These are phyloP conservation scores for Boletus eberwhitei DNA, from an alignment of 768 basidiomycete genomes.

Conservation along the genomic window DNA sequence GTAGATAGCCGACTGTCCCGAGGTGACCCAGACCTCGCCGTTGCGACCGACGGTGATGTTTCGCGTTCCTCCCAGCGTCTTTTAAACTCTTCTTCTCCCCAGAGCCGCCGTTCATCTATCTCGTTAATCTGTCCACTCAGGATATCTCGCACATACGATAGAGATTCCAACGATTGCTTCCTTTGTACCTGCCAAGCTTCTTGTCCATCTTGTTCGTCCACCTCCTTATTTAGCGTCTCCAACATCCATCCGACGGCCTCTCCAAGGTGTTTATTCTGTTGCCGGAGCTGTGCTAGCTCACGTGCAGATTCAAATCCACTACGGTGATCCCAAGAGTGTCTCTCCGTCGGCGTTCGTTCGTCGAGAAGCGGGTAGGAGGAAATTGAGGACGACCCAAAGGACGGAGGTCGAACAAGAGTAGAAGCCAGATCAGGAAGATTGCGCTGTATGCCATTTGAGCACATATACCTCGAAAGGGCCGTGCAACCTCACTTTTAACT, in stretches of 20 bases:
- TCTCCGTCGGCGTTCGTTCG: constrained; percentile 54
- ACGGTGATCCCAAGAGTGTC: constrained; percentile 66
- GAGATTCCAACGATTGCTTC: constrained; percentile 67
- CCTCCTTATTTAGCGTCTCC: constrained; percentile 61
- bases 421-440: constrained; percentile 84
- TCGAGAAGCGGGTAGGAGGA: constrained; percentile 61
- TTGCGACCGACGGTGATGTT: constrained; percentile 20
- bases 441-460: constrained; percentile 43
- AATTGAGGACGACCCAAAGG: constrained; percentile 34
- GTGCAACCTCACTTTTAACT: constrained; percentile 57
- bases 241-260: constrained; percentile 73
- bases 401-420: constrained; percentile 56
- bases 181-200: constrained; percentile 42
- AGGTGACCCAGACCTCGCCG: constrained; percentile 18
- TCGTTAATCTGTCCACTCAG: constrained; percentile 50
- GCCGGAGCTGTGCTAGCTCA: constrained; percentile 52
- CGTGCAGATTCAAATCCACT: constrained; percentile 69
- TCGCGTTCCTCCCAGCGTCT: constrained; percentile 35
- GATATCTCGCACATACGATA: constrained; percentile 76
- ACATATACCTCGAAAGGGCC: not conserved
- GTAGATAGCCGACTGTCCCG: constrained; percentile 17
- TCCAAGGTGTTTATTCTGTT: constrained; percentile 62
- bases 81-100: constrained; percentile 49
- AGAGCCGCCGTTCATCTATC: constrained; percentile 65
- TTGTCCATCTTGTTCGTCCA: constrained; percentile 33